Percentiles rank a stretch among this genome's conserved stretches.
Conservation (phyloP, 192 early-diverging fungal genomes). For the Gamsiella multidivaricata region DNA sequence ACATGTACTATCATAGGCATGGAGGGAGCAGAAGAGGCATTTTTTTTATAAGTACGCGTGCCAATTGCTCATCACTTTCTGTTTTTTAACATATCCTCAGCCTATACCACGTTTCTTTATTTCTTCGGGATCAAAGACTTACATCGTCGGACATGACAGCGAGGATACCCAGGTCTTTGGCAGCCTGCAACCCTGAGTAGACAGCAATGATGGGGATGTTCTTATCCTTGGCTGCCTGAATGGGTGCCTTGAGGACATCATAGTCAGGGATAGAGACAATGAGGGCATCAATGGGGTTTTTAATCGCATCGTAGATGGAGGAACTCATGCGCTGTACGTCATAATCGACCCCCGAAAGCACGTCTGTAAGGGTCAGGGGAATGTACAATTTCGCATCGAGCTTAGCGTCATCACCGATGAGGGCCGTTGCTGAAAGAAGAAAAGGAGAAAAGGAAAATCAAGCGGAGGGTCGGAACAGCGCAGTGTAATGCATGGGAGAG, state of each 20-base stretch:
- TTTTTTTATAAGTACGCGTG: too few relatives aligned
- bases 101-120: too few relatives aligned
- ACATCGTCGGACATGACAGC: slow-evolving; percentile 48
- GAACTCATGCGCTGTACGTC: slow-evolving; percentile 15
- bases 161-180: slow-evolving; percentile 30
- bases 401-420: neutral
- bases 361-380: slow-evolving; percentile 10
- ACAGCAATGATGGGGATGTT: slow-evolving; percentile 44
- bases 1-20: slow-evolving; percentile 18
- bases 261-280: slow-evolving; percentile 46
- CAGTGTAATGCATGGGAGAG: too few relatives aligned
- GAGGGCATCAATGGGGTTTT: slow-evolving; percentile 21
- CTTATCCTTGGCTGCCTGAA: slow-evolving; percentile 8
- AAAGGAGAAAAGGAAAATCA: neutral
- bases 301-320: slow-evolving; percentile 24
- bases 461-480: too few relatives aligned
- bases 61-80: too few relatives aligned
- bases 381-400: slow-evolving; percentile 24
- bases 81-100: too few relatives aligned
- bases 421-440: neutral
- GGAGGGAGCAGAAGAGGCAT: too few relatives aligned
- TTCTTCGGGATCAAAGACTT: too few relatives aligned
- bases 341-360: slow-evolving; percentile 16
- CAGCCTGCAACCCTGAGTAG: slow-evolving; percentile 34
- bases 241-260: slow-evolving; percentile 22